These are phyloP conservation scores for Blastobotrys illinoisensis DNA, from an alignment of 1,139 yeast species.

Conservation along the genomic window DNA sequence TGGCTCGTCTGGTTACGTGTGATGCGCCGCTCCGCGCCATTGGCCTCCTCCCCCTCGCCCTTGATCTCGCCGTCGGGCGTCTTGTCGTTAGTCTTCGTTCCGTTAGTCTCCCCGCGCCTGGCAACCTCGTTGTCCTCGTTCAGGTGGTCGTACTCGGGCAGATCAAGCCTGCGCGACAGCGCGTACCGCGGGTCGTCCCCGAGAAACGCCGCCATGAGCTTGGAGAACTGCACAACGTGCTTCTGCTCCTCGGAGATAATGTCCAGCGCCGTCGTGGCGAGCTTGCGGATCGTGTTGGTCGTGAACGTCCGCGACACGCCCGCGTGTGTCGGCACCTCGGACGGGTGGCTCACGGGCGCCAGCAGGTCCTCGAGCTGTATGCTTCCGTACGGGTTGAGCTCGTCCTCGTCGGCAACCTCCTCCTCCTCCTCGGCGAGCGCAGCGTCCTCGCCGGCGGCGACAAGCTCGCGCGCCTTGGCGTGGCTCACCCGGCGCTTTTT, in stretches of 20 bases:
- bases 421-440: slow-evolving; percentile 22
- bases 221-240: slow-evolving; percentile 63
- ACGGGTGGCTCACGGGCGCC: slow-evolving; percentile 74
- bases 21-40: slow-evolving; percentile 27
- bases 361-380: slow-evolving; percentile 52
- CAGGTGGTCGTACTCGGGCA: slow-evolving; percentile 68
- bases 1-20: slow-evolving; percentile 33
- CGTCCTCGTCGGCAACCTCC: slow-evolving; percentile 28
- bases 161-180: slow-evolving; percentile 56
- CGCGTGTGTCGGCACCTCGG: slow-evolving; percentile 69
- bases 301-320: slow-evolving; percentile 62
- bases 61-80: slow-evolving; percentile 8
- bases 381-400: slow-evolving; percentile 37
- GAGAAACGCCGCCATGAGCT: slow-evolving; percentile 67
- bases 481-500: slow-evolving; percentile 21
- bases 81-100: slow-evolving; percentile 10
- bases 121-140: slow-evolving; percentile 27
- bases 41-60: slow-evolving; percentile 12
- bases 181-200: slow-evolving; percentile 80
- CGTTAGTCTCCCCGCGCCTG: background rate
- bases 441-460: slow-evolving; percentile 19
- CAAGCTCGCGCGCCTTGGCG: slow-evolving; percentile 19
- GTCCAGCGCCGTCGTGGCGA: slow-evolving; percentile 70
- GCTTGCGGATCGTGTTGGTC: slow-evolving; percentile 43
- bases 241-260: slow-evolving; percentile 75